Percentiles rank a stretch among this genome's conserved stretches.
Conservation (phyloP, 2,329 filamentous ascomycete genomes). For the Aureobasidium leucospermi region DNA sequence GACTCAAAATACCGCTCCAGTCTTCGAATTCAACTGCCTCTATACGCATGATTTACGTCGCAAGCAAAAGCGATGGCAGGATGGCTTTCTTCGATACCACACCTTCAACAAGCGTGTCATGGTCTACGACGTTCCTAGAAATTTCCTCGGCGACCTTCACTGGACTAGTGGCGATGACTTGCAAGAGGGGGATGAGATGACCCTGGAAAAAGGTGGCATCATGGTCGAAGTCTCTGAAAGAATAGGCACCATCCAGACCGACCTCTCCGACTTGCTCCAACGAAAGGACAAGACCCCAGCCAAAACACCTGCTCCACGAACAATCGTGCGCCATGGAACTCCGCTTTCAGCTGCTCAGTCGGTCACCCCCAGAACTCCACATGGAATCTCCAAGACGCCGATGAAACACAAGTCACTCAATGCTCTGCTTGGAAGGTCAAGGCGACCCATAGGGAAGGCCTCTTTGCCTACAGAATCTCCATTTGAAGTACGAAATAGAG, state of each 20-base stretch:
- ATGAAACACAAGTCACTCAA: constrained; percentile 53
- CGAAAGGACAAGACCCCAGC: constrained; percentile 48
- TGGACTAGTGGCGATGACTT: constrained; percentile 65
- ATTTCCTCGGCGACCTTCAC: constrained; percentile 78
- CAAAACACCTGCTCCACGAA: constrained; percentile 18
- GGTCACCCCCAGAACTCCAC: constrained; percentile 33
- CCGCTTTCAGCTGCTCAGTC: constrained; percentile 16
- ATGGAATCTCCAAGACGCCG: constrained; percentile 29
- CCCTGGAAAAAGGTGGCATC: constrained; percentile 65
- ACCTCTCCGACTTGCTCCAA: constrained; percentile 67
- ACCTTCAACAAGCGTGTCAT: constrained; percentile 86
- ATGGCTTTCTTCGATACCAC: constrained; percentile 81
- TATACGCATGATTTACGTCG: constrained; percentile 78
- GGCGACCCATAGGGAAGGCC: constrained; percentile 56
- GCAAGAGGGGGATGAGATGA: constrained; percentile 73
- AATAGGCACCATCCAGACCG: constrained; percentile 66
- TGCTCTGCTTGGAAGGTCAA: constrained; percentile 58
- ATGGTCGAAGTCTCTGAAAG: constrained; percentile 75
- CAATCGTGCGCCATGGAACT: constrained; percentile 24
- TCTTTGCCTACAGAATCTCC: constrained; percentile 53
- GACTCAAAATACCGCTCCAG: constrained; percentile 61
- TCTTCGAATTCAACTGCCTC: constrained; percentile 76
- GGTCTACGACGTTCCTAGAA: constrained; percentile 76
- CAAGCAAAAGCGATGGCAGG: constrained; percentile 90
- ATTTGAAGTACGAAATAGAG: constrained; percentile 49